phyloP scores from a whole-genome alignment of 495 filamentous ascomycete genomes.

The Hypoxylon lienhwacheense region DNA sequence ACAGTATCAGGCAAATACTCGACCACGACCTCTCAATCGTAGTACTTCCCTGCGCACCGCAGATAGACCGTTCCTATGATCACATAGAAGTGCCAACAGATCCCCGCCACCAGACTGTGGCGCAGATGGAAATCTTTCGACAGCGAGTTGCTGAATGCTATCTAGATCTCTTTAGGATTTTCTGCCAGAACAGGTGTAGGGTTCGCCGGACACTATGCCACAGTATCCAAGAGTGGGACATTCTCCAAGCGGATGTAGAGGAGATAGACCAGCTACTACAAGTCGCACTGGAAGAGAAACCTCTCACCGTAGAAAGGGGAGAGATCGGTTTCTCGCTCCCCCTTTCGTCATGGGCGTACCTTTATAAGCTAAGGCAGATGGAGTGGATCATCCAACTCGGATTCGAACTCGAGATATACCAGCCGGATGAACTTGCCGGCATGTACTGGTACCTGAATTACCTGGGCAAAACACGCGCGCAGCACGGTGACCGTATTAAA shows the following conservation, averaged over 20 bases:
- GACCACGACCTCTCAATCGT: conserved; percentile 77
- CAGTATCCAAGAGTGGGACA: conserved; percentile 79
- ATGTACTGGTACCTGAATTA: conserved; percentile 87
- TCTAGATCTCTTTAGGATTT: conserved; percentile 75
- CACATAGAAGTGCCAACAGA: conserved; percentile 75
- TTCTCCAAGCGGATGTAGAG: conserved; percentile 79
- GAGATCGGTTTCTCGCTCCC: conserved; percentile 58
- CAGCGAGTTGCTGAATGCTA: conserved; percentile 74
- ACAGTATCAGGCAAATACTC: conserved; percentile 71
- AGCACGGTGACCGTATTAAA: conserved; percentile 71
- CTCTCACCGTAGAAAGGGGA: conserved; percentile 46
- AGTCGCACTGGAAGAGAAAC: conserved; percentile 61
- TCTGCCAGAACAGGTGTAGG: conserved; percentile 89
- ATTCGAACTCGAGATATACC: conserved; percentile 92
- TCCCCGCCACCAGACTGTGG: conserved; percentile 73
- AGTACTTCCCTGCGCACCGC: conserved; percentile 68
- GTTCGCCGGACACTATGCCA: conserved; percentile 83
- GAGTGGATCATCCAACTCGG: conserved; percentile 88
- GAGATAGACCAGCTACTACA: conserved; percentile 75
- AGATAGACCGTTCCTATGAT: conserved; percentile 74
- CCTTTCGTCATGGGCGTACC: conserved; percentile 84
- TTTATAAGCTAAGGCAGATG: conserved; percentile 85
- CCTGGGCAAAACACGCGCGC: conserved; percentile 55
- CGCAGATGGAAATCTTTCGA: conserved; percentile 78
- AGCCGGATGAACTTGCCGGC: conserved; percentile 77